A percentile compares a stretch with the other conserved stretches of the same genome.
phyloP scores from a whole-genome alignment of 78 protist genomes.

The Dictyostelium citrinum region DNA sequence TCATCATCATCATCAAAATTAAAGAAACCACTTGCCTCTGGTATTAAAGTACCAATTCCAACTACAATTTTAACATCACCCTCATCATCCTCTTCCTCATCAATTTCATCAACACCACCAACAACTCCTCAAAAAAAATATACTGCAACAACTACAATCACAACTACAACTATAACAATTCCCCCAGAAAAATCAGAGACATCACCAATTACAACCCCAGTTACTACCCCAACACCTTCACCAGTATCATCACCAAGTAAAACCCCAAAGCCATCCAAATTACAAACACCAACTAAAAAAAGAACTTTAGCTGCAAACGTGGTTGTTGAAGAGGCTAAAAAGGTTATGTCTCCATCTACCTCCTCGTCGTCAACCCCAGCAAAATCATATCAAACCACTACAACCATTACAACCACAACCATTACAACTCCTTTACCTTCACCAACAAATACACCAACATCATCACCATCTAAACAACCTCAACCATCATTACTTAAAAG shows the following conservation, averaged over 20 bases:
- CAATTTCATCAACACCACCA: not conserved
- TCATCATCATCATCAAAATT: not conserved
- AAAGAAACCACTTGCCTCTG: conserved; percentile 1
- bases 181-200: not conserved
- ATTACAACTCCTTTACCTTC: not conserved
- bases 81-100: not conserved
- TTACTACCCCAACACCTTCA: not conserved
- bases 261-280: not conserved
- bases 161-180: not conserved
- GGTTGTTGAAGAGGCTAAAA: not conserved
- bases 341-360: not conserved
- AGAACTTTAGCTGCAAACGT: not conserved
- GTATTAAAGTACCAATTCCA: not conserved
- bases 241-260: not conserved
- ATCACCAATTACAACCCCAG: not conserved
- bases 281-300: not conserved
- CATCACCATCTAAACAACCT: not conserved
- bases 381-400: not conserved
- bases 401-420: not conserved
- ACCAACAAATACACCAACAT: not conserved
- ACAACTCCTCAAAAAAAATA: not conserved
- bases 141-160: not conserved
- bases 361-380: not conserved
- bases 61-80: not conserved
- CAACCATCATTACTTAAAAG: conserved; percentile 11